Conservation (phyloP, 2,329 filamentous ascomycete species). For the Lasiodiplodia hormozganensis region DNA sequence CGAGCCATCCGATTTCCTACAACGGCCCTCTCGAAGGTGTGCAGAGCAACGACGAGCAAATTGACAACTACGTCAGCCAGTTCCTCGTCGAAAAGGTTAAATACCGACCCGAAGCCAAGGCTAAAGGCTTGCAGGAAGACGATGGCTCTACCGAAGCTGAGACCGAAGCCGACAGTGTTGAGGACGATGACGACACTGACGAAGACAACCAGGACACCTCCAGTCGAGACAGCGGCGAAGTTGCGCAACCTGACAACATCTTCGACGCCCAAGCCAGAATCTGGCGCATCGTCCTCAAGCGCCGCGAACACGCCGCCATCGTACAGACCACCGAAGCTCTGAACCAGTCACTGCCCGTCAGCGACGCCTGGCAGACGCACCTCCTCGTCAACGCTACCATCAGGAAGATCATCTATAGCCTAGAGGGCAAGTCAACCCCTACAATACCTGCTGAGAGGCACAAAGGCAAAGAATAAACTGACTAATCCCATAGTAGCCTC, state of each 20-base stretch:
- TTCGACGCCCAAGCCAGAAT: neutral
- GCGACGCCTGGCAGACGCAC: neutral
- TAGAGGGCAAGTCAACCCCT: neutral
- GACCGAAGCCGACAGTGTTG: neutral
- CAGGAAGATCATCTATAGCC: slow-evolving; percentile 1
- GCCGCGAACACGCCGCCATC: slow-evolving; percentile 6
- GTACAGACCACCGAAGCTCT: neutral
- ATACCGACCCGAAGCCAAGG: neutral
- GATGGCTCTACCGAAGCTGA: neutral
- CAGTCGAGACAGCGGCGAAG: neutral
- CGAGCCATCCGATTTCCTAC: neutral
- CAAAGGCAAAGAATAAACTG: neutral
- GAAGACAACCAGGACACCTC: neutral
- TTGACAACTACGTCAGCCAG: neutral
- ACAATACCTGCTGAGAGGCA: neutral
- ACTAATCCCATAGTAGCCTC: slow-evolving; percentile 1
- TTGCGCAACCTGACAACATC: neutral
- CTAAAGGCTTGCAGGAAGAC: neutral
- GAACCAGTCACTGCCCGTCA: neutral
- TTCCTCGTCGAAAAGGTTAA: neutral
- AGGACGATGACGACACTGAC: neutral
- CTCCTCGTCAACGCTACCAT: slow-evolving; percentile 8
- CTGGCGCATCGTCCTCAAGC: slow-evolving; percentile 16
- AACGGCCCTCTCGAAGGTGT: neutral
- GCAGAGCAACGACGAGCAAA: neutral